Evolutionary conservation across 1,284 basidiomycete species (phyloP).

Genomic region (Hortiboletus rubellus): DNA sequence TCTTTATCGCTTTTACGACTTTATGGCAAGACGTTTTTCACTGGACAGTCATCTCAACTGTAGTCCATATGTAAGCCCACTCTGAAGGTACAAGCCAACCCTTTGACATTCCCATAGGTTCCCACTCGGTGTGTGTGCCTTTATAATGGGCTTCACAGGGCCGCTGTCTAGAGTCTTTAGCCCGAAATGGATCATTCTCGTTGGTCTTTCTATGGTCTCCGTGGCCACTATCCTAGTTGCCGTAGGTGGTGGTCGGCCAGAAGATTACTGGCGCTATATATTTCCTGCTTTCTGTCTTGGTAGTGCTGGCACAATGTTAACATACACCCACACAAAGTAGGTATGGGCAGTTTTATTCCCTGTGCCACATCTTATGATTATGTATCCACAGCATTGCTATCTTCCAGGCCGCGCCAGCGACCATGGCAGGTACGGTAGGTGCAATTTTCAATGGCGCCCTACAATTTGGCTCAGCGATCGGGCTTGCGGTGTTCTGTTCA

Average conservation of each 20-base stretch:
- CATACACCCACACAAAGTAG: constrained; percentile 40
- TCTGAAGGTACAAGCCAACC: background rate
- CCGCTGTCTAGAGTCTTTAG: constrained; percentile 38
- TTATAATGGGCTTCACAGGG: constrained; percentile 41
- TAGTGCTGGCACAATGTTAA: constrained; percentile 39
- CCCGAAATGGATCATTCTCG: constrained; percentile 48
- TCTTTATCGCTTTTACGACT: constrained; percentile 33
- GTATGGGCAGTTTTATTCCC: constrained; percentile 13
- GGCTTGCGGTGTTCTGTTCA: constrained; percentile 46
- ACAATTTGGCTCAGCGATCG: constrained; percentile 53
- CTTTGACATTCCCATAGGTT: constrained; percentile 35
- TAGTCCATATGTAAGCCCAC: constrained; percentile 34
- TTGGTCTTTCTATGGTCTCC: constrained; percentile 40
- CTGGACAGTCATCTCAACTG: constrained; percentile 36
- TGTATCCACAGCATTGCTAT: constrained; percentile 46
- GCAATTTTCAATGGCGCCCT: constrained; percentile 57
- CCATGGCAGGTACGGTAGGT: constrained; percentile 53
- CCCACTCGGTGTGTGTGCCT: constrained; percentile 42
- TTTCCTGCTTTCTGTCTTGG: constrained; percentile 54
- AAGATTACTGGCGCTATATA: constrained; percentile 46
- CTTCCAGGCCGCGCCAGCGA: constrained; percentile 46
- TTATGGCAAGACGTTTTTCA: constrained; percentile 40
- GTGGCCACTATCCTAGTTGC: constrained; percentile 46
- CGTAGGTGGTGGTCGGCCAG: constrained; percentile 38
- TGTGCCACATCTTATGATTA: background rate